Evolutionary conservation across 2,329 filamentous ascomycete species (phyloP), one percentile per base, ranked within the genome.

Genomic region (Stromatinia cepivora): DNA sequence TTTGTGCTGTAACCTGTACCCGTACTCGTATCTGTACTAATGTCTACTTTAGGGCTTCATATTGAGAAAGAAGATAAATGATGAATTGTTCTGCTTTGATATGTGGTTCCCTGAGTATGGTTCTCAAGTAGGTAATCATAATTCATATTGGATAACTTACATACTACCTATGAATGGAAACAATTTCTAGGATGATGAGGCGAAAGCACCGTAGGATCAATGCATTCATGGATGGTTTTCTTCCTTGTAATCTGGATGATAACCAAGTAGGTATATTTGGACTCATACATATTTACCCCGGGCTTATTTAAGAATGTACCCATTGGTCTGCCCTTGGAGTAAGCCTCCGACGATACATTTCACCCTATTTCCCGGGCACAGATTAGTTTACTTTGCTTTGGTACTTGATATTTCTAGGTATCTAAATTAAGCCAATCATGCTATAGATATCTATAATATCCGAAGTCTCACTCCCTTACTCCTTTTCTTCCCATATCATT

Each of bases 401-500:
- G 28, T 48, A 28, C 31, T 34, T 36, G 31, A 56, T 56, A 31
- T 48, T 50, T 28, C 42, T 25, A 42, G 39, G 17, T 42, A 6
- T 62, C 45, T 25, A 34, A 17, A 62, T 48, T 34, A 48, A 34
- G 58, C 42, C 58, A 31, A 46, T 61, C 25, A 34, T 62, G 42
- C 42, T 62, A 48, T 48, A 62, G 58, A 28, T 15, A 34, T 17
- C 6, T 39, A 36, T 62, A 17, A 61, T 13, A 46, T 31, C 17
- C 13, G 9, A 46, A 34, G 25, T 28, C 25, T 61, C 56, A 4
- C 42, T 46, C 39, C 57, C 57, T 46, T 13, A 25, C 39, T 31
- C 57, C 57, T 46, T 17, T 46, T 15, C n/a, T 22, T n/a, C 54
- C 11, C 31, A n/a, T n/a, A 22, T 31, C 25, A 20, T 31, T 46